Evolutionary conservation across 768 basidiomycete species (phyloP).

Genomic region (Cystobasidium ongulense): DNA sequence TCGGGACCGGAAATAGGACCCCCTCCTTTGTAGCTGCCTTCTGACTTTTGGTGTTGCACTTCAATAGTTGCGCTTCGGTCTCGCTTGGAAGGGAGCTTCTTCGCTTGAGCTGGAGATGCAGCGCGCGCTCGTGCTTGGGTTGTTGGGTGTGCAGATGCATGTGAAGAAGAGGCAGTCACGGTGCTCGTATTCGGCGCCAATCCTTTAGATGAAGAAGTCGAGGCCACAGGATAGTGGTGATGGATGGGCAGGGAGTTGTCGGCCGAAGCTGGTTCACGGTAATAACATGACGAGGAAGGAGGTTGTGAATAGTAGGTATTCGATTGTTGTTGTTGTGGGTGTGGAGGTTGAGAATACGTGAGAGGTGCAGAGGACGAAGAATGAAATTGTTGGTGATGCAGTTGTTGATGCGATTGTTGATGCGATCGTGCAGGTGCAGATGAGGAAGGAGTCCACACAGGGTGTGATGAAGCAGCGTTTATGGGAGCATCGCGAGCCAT

Average conservation of each 20-base stretch:
- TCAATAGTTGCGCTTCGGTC: not conserved
- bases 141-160: no score
- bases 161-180: no score
- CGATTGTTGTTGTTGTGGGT: not conserved
- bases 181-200: no score
- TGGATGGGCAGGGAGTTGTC: not conserved
- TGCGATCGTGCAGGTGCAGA: not conserved
- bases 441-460: not conserved
- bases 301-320: not conserved
- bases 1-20: not conserved
- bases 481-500: no score
- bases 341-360: not conserved
- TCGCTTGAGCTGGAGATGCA: not conserved
- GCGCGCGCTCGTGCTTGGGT: not conserved
- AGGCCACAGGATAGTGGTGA: not conserved
- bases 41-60: not conserved
- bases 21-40: not conserved
- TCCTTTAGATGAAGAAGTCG: not conserved
- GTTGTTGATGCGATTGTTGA: not conserved
- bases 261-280: not conserved
- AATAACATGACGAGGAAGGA: not conserved
- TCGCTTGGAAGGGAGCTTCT: not conserved
- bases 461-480: no score
- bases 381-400: not conserved
- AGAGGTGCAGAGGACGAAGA: not conserved